Conservation (phyloP, 495 filamentous ascomycete genomes). For the Venustampulla echinocandica region DNA sequence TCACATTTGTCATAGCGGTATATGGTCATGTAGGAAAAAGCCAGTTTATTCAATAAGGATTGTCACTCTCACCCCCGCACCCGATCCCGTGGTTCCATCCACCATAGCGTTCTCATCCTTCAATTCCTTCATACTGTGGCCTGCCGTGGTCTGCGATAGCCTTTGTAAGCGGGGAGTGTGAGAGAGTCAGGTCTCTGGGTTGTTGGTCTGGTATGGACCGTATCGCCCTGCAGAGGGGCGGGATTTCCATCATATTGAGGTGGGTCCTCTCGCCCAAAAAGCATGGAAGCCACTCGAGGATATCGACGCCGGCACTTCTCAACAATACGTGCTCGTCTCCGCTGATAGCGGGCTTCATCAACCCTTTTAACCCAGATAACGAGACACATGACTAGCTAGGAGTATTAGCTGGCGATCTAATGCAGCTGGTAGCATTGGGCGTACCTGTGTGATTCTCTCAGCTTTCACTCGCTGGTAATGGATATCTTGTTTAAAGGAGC, state of each 20-base stretch:
- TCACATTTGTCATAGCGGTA: no score
- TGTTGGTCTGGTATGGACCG: background rate
- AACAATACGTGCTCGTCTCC: background rate
- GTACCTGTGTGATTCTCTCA: background rate
- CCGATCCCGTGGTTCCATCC: no score
- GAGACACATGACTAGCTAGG: conserved; percentile 1
- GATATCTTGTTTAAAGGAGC: background rate
- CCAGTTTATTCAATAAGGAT: no score
- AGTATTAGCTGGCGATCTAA: background rate
- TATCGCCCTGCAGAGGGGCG: background rate
- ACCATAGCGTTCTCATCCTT: background rate
- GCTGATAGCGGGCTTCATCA: background rate
- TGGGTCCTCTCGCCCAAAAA: background rate
- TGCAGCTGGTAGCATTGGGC: background rate
- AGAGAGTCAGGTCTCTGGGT: conserved; percentile 5
- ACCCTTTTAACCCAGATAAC: background rate
- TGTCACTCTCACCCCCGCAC: no score
- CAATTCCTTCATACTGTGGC: background rate
- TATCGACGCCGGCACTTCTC: background rate
- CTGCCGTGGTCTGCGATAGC: background rate
- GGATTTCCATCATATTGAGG: conserved; percentile 3
- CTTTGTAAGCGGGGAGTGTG: background rate
- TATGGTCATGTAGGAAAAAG: no score
- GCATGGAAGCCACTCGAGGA: background rate
- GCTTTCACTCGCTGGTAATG: background rate